Evolutionary conservation across 352 stramenopile species (phyloP).

Genomic region (Pythium periplocum): DNA sequence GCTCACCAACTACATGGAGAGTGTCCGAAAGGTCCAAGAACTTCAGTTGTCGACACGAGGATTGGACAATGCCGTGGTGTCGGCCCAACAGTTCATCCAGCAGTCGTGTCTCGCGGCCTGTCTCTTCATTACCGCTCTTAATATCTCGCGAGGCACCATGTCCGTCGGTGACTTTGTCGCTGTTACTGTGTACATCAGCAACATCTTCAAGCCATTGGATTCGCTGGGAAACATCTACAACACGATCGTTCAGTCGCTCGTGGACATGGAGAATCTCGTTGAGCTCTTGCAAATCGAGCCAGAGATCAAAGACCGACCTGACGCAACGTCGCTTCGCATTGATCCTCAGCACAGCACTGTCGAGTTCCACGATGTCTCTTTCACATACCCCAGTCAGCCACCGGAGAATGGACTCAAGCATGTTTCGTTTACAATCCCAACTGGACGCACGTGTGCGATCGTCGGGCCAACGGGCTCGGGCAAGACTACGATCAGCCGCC

Average conservation of each 20-base stretch:
- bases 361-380: conserved; percentile 91
- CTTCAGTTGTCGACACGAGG: conserved; percentile 87
- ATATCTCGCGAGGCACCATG: conserved; percentile 48
- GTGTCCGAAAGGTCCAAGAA: conserved; percentile 87
- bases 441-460: conserved; percentile 89
- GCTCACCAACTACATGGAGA: conserved; percentile 60
- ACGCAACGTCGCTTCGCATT: conserved; percentile 50
- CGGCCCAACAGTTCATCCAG: conserved; percentile 92
- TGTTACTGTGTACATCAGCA: conserved; percentile 91
- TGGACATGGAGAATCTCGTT: conserved; percentile 95
- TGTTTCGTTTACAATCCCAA: conserved; percentile 57
- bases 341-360: conserved; percentile 48
- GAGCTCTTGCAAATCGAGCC: conserved; percentile 93
- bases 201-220: conserved; percentile 96
- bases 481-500: conserved; percentile 92
- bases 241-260: conserved; percentile 93
- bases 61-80: conserved; percentile 91
- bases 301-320: conserved; percentile 87
- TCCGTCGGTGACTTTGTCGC: conserved; percentile 94
- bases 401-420: conserved; percentile 83
- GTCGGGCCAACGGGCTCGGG: conserved; percentile 90
- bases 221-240: conserved; percentile 97
- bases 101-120: conserved; percentile 72
- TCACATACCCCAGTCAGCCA: conserved; percentile 89
- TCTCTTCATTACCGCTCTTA: conserved; percentile 57